Percentiles rank a stretch among this genome's conserved stretches.
These are phyloP conservation scores for Postia placenta DNA, from an alignment of 768 basidiomycete genomes.

Conservation along the genomic window DNA sequence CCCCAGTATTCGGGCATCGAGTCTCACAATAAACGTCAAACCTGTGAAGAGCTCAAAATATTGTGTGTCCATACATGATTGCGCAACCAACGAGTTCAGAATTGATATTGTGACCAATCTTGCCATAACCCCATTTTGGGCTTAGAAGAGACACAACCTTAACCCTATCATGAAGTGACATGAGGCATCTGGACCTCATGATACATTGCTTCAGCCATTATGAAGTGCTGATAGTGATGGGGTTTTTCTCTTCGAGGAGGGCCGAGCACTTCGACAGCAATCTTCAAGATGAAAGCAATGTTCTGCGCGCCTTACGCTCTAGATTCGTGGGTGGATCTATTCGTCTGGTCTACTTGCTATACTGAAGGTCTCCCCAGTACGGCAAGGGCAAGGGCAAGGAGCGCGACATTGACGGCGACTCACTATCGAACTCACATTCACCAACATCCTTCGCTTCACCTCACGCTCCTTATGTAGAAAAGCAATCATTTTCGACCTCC, in stretches of 20 bases:
- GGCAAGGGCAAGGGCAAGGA: constrained; percentile 26
- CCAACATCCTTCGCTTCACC: constrained; percentile 12
- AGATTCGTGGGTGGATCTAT: constrained; percentile 28
- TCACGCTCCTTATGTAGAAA: constrained; percentile 14
- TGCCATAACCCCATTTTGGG: background rate
- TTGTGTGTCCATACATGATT: too few relatives aligned
- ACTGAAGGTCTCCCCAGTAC: constrained; percentile 18
- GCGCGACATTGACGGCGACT: constrained; percentile 17
- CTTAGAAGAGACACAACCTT: background rate
- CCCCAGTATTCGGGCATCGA: too few relatives aligned
- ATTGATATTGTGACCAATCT: too few relatives aligned
- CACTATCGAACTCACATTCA: constrained; percentile 12
- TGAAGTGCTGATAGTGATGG: constrained; percentile 34
- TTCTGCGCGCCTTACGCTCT: constrained; percentile 30
- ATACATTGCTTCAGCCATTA: constrained; percentile 12
- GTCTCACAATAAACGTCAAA: too few relatives aligned
- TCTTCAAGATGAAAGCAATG: constrained; percentile 14
- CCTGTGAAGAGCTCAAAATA: too few relatives aligned
- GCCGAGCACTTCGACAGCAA: constrained; percentile 20
- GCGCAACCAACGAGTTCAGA: too few relatives aligned
- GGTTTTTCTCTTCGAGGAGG: constrained; percentile 35
- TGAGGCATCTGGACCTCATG: background rate
- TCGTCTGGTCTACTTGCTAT: constrained; percentile 8
- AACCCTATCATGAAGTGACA: background rate
- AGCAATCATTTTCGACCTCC: constrained; percentile 14